Evolutionary conservation across 192 early-diverging fungal genomes (phyloP).

Genomic region (Obelidium mucronatum): DNA sequence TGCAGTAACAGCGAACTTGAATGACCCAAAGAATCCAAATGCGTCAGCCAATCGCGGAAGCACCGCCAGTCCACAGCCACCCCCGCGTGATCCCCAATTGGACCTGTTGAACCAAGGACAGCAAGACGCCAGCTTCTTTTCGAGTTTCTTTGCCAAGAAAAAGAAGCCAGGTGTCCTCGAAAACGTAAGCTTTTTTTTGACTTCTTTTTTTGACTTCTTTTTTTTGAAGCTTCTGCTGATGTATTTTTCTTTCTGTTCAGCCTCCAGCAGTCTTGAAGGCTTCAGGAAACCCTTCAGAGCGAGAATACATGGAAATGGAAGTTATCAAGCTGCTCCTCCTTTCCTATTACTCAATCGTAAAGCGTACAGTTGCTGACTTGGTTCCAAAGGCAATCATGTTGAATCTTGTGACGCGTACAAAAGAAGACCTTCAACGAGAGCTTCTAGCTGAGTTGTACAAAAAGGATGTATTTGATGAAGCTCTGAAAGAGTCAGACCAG

Average conservation of each 20-base stretch:
- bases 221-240: slow-evolving; percentile 6
- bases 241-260: slow-evolving; percentile 46
- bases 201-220: not conserved
- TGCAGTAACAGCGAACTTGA: slow-evolving; percentile 24
- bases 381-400: slow-evolving; percentile 99
- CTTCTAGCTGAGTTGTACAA: slow-evolving; percentile 97
- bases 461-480: slow-evolving; percentile 89
- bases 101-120: slow-evolving; percentile 67
- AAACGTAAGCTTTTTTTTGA: slow-evolving; percentile 48
- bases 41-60: slow-evolving; percentile 28
- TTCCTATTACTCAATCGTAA: slow-evolving; percentile 99
- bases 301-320: slow-evolving; percentile 98
- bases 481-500: slow-evolving; percentile 94
- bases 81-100: slow-evolving; percentile 55
- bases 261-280: slow-evolving; percentile 93
- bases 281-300: slow-evolving; percentile 92
- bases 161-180: slow-evolving; percentile 74
- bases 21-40: slow-evolving; percentile 42
- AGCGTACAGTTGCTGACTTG: slow-evolving; percentile 95
- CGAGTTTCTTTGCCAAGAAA: slow-evolving; percentile 91
- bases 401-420: slow-evolving; percentile 88
- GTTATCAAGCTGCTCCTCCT: slow-evolving; percentile 97
- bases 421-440: slow-evolving; percentile 95
- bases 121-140: slow-evolving; percentile 84
- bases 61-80: slow-evolving; percentile 29